Conservation (phyloP, 2,329 filamentous ascomycete genomes). For the Pseudogymnoascus sp. region DNA sequence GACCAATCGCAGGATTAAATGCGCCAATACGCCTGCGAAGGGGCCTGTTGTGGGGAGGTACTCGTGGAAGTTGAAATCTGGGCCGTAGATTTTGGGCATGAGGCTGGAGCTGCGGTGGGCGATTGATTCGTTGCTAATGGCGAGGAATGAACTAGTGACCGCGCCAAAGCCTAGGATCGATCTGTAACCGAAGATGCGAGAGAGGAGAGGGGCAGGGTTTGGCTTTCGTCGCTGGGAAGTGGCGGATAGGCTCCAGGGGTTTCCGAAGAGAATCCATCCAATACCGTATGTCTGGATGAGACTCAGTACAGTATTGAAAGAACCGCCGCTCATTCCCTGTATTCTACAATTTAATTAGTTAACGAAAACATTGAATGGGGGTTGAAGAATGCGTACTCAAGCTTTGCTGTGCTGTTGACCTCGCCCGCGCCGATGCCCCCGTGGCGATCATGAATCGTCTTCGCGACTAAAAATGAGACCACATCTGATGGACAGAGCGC, state of each 20-base stretch:
- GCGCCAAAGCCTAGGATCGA: background rate
- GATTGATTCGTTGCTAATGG: constrained; percentile 7
- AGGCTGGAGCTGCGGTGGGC: constrained; percentile 11
- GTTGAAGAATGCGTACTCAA: background rate
- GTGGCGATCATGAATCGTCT: background rate
- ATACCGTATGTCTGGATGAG: constrained; percentile 10
- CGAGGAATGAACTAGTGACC: constrained; percentile 10
- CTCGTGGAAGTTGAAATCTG: background rate
- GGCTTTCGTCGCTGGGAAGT: background rate
- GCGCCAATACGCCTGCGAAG: background rate
- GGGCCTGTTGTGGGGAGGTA: background rate
- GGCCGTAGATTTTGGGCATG: constrained; percentile 3
- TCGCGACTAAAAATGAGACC: background rate
- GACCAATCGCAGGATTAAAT: background rate
- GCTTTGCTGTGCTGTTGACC: constrained; percentile 12
- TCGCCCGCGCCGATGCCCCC: background rate
- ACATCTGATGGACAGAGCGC: constrained; percentile 11
- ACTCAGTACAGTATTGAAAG: constrained; percentile 7
- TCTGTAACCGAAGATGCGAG: constrained; percentile 7
- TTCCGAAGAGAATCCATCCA: background rate
- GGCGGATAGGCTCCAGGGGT: constrained; percentile 4
- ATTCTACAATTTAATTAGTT: background rate
- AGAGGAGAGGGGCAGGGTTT: background rate
- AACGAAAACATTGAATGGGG: background rate
- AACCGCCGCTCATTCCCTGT: constrained; percentile 11